Base-by-base conservation (phyloP, 1,284 basidiomycete species). In the Leccinum pseudoinsigne region DNA sequence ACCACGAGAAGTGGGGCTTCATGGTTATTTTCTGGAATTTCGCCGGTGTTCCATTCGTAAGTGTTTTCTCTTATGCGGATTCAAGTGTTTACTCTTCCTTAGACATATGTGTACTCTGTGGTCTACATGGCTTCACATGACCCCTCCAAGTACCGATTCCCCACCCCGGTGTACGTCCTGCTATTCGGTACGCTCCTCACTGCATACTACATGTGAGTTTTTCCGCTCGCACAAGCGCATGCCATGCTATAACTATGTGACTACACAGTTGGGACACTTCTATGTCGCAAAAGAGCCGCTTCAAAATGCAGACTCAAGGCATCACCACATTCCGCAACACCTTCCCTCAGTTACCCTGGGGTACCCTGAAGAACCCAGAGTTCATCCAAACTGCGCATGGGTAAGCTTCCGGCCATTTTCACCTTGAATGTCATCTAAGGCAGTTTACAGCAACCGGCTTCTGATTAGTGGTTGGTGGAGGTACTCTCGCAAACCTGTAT, bases 11-110 rank as follows among this genome's bases (percentile, higher is more conserved):
- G 84, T 93, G 91, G 87, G 94, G 94, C 55, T 96, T 94, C 82
- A 90, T 97, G 85, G 89, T 96, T 68, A 96, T 95, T 75, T 97
- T 97, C 82, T 97, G 94, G 94, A 99, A 99, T 80, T 92, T 98
- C 76, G 94, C 97, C 26, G 97, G 97, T 51, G 90, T 92, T 23
- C 90, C 89, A 57, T 93, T 92, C 75, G 91, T 92, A 74, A 71
- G 90, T 5, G 54, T 23, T 38, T 59, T 23, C 34, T 28, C 28
- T 58, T 28, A 60, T 12, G 31, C 1, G 1, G 2, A 53, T 26
- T 5, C 55, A 64, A 58, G 57, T 31, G 53, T 63, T 59, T 31
- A 64, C 61, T 79, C 77, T 69, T 5, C 5, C 80, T 69, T 64
- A 93, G 91, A 97, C 95, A 60, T 97, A 97, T 76, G 92, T 93